Conservation (phyloP, 1,284 basidiomycete species). For the Irpex sp. region DNA sequence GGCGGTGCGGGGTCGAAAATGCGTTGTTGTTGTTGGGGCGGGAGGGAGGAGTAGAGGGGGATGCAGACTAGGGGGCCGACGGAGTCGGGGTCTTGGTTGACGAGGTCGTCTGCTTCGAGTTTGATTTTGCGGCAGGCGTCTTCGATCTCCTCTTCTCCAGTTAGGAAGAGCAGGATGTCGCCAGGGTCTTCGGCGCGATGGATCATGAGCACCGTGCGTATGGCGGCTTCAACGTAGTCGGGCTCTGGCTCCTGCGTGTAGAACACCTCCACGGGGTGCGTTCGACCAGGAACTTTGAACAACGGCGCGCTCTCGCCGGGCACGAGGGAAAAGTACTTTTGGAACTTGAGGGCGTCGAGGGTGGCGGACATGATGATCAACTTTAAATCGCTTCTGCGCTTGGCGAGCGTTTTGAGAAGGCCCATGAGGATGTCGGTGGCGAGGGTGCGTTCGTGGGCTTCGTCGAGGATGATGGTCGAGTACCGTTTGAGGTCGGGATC, state of each 20-base stretch:
- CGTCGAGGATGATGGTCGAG: constrained; percentile 97
- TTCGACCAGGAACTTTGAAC: constrained; percentile 95
- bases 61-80: constrained; percentile 88
- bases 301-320: constrained; percentile 63
- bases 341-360: constrained; percentile 95
- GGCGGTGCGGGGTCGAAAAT: constrained; percentile 90
- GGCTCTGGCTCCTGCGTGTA: constrained; percentile 96
- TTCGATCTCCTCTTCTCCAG: constrained; percentile 98
- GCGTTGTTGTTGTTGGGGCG: constrained; percentile 89
- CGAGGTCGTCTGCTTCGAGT: constrained; percentile 80
- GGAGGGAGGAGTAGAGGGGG: constrained; percentile 92
- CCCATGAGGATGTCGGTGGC: constrained; percentile 99
- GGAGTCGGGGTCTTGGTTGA: constrained; percentile 65
- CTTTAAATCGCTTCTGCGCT: constrained; percentile 86
- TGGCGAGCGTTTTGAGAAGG: constrained; percentile 74
- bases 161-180: constrained; percentile 93
- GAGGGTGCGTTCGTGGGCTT: constrained; percentile 97
- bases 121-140: constrained; percentile 95
- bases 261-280: constrained; percentile 95
- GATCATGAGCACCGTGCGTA: constrained; percentile 96
- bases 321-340: constrained; percentile 86
- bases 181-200: constrained; percentile 95
- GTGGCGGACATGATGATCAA: constrained; percentile 99
- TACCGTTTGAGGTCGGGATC: constrained; percentile 89
- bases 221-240: constrained; percentile 97